Evolutionary conservation across 139 green algal species (phyloP).

Genomic region (Chlorella sp.): DNA sequence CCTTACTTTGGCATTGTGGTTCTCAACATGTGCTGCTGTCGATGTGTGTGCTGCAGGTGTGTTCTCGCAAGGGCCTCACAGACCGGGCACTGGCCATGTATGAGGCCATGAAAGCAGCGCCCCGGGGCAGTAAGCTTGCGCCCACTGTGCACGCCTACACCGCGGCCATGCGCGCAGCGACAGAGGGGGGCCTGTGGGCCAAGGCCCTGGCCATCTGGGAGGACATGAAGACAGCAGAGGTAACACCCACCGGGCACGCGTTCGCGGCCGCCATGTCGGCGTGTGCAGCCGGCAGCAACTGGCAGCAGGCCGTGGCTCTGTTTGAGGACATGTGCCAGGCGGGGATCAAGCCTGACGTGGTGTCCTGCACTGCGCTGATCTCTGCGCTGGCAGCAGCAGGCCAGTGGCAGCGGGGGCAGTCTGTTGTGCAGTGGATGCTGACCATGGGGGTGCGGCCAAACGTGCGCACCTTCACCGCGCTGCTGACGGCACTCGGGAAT

Average conservation of each 20-base stretch:
- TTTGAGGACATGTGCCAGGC: slow-evolving; percentile 79
- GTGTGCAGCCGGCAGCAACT: slow-evolving; percentile 66
- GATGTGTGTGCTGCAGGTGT: no score
- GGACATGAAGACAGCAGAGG: slow-evolving; percentile 63
- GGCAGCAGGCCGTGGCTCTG: slow-evolving; percentile 61
- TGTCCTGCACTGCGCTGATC: slow-evolving; percentile 85
- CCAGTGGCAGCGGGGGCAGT: slow-evolving; percentile 58
- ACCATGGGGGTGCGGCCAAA: slow-evolving; percentile 20
- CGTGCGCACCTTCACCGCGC: slow-evolving; percentile 75
- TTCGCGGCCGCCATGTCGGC: slow-evolving; percentile 79
- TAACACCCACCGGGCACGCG: slow-evolving; percentile 58
- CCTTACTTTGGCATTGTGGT: no score
- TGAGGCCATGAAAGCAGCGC: slow-evolving; percentile 31
- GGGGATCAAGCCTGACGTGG: slow-evolving; percentile 74
- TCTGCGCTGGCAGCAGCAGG: slow-evolving; percentile 70
- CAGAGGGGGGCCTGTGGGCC: slow-evolving; percentile 61
- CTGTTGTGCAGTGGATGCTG: slow-evolving; percentile 60
- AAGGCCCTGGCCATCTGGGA: slow-evolving; percentile 69
- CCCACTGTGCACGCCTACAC: slow-evolving; percentile 82
- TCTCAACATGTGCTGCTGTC: no score
- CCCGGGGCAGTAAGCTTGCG: slow-evolving; percentile 36
- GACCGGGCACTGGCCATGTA: slow-evolving; percentile 70
- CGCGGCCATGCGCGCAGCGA: slow-evolving; percentile 77
- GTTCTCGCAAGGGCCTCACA: slow-evolving; percentile 57
- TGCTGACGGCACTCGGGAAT: slow-evolving; percentile 67